Conservation (phyloP, 2,329 filamentous ascomycete species). For the Xylariaceae sp. region DNA sequence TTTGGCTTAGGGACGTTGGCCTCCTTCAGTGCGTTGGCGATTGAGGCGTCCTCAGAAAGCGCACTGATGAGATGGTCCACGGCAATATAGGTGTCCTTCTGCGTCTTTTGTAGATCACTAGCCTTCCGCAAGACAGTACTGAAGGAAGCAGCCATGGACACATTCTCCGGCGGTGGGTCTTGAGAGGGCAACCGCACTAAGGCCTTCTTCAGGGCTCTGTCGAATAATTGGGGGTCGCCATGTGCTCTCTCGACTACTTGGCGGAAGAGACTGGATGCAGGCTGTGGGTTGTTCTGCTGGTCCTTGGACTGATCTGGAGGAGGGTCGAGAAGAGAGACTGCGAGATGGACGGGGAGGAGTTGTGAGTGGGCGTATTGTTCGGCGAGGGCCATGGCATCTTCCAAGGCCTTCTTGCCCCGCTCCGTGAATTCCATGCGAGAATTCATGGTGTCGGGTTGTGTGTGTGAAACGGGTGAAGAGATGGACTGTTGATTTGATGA, state of each 20-base stretch:
- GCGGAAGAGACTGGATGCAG: slow-evolving; percentile 74
- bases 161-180: slow-evolving; percentile 86
- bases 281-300: slow-evolving; percentile 68
- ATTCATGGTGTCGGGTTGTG: slow-evolving; percentile 49
- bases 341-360: slow-evolving; percentile 83
- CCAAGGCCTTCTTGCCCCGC: slow-evolving; percentile 80
- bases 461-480: slow-evolving; percentile 5
- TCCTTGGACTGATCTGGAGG: slow-evolving; percentile 73
- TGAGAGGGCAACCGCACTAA: slow-evolving; percentile 89
- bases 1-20: slow-evolving; percentile 89
- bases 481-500: no score
- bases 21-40: slow-evolving; percentile 72
- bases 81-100: slow-evolving; percentile 92
- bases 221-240: slow-evolving; percentile 84
- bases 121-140: slow-evolving; percentile 77
- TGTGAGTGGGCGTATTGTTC: slow-evolving; percentile 89
- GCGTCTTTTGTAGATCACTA: slow-evolving; percentile 88
- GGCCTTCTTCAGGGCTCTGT: slow-evolving; percentile 83
- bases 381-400: slow-evolving; percentile 81
- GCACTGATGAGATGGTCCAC: slow-evolving; percentile 90
- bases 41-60: slow-evolving; percentile 69
- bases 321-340: slow-evolving; percentile 73
- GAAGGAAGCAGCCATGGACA: slow-evolving; percentile 77
- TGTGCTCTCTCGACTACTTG: slow-evolving; percentile 92
- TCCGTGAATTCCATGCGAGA: slow-evolving; percentile 90